Base-by-base conservation (phyloP, 1,284 basidiomycete genomes). In the Gomphus sp. region DNA sequence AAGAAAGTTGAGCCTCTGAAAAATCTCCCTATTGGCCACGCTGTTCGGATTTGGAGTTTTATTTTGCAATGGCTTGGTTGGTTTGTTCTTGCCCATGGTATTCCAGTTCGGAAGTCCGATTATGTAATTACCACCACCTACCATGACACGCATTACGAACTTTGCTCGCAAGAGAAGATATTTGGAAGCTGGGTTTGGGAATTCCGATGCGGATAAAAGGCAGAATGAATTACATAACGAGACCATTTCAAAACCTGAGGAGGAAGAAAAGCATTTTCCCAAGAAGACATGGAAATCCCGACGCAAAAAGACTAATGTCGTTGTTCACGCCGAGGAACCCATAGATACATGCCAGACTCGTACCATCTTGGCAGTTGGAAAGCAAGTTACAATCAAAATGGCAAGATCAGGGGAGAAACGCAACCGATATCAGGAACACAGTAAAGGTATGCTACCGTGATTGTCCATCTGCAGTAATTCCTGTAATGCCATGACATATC, bases 1-100 rank as follows among this genome's bases (percentile, higher is more conserved):
- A 34, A 92, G 78, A 68, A 89, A 93, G 71, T 87, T 91, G 62
- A 92, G 76, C 31, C 90, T 79, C 67, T 92, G 90, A 36, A 90
- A 77, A 43, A 87, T 80, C 66, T 92, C 90, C 41, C 82, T 74
- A 67, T 89, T 89, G 4, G 76, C 65, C 41, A 87, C 74, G 62
- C 68, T 79, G 67, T 74, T 76, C 2, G 81, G 74, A 56, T 79
- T 84, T 8, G 85, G 82, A 7, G 65, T 71, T 22, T 80, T 78
- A 59, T 81, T 79, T 39, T 55, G 47, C 50, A 10, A 8, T 37
- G 49, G 52, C 45, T 37, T 4, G 36, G 4, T 37, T 8, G 36
- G 36, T 37, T 44, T 47, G 44, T 59, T 49, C 22, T 49, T 55
- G 44, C 43, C 58, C 58, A 59, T 59, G 16, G 43, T n/a, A 9